Evolutionary conservation across 2,329 filamentous ascomycete species (phyloP).

Genomic region (Akanthomyces lecanii): DNA sequence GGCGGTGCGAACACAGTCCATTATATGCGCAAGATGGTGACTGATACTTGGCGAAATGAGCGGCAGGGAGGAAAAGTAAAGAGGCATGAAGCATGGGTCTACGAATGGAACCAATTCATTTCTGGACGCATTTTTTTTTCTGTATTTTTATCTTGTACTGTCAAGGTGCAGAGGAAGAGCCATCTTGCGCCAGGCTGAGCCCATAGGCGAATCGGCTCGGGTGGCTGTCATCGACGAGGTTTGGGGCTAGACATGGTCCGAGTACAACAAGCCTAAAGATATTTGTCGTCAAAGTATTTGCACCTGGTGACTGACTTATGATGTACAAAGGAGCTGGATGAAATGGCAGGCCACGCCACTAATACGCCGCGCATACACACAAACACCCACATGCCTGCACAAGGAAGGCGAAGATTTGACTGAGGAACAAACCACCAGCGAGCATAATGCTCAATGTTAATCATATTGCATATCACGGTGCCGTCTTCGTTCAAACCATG

Average conservation of each 20-base stretch:
- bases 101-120: neutral
- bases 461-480: conserved; percentile 5
- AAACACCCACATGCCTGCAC: neutral
- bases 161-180: no score
- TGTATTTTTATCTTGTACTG: neutral
- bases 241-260: no score
- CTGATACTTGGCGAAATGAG: no score
- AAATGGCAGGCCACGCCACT: no score
- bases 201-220: no score
- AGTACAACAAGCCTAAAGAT: no score
- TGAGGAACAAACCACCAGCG: neutral
- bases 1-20: neutral
- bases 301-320: no score
- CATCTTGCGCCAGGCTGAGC: no score
- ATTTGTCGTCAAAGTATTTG: no score
- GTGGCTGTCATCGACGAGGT: no score
- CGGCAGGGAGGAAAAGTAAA: neutral
- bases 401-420: neutral
- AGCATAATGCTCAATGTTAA: neutral
- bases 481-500: neutral
- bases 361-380: no score
- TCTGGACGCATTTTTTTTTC: neutral
- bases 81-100: neutral
- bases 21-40: neutral
- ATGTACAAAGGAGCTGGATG: no score